Conservation (phyloP, 805 yeast species). For the Candida multigemmis region DNA sequence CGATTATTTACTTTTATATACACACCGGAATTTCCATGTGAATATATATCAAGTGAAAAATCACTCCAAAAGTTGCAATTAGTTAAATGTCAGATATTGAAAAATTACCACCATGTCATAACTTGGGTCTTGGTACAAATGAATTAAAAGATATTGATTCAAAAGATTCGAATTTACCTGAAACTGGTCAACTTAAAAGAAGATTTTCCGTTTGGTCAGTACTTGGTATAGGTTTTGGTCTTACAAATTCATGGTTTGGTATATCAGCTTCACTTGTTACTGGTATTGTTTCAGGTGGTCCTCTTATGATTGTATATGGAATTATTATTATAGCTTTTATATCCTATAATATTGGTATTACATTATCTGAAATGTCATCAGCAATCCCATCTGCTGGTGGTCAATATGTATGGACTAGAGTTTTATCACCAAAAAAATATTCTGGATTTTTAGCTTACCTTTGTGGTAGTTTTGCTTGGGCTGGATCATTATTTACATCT, state of each 20-base stretch:
- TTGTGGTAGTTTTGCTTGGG: slow-evolving; percentile 58
- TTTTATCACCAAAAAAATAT: slow-evolving; percentile 40
- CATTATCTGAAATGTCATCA: slow-evolving; percentile 44
- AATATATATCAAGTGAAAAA: too few relatives aligned
- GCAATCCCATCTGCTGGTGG: slow-evolving; percentile 53
- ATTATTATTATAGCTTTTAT: slow-evolving; percentile 40
- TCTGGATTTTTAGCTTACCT: slow-evolving; percentile 43
- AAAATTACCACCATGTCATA: slow-evolving; percentile 2
- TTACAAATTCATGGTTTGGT: slow-evolving; percentile 57
- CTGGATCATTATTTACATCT: slow-evolving; percentile 52
- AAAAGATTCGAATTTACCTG: slow-evolving; percentile 1
- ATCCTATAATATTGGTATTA: slow-evolving; percentile 38
- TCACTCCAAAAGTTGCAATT: too few relatives aligned
- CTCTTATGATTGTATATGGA: slow-evolving; percentile 48
- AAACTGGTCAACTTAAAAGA: slow-evolving; percentile 4
- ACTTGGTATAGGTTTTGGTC: slow-evolving; percentile 51
- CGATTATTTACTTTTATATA: too few relatives aligned
- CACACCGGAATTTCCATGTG: too few relatives aligned
- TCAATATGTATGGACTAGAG: slow-evolving; percentile 50
- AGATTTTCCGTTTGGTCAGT: slow-evolving; percentile 20
- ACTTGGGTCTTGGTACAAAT: slow-evolving; percentile 1
- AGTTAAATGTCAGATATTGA: too few relatives aligned
- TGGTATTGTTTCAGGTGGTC: slow-evolving; percentile 52
- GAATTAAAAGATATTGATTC: slow-evolving; percentile 4
- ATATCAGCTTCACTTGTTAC: slow-evolving; percentile 46